Conservation (phyloP, 2,329 filamentous ascomycete species). For the Apiospora malaysiana region DNA sequence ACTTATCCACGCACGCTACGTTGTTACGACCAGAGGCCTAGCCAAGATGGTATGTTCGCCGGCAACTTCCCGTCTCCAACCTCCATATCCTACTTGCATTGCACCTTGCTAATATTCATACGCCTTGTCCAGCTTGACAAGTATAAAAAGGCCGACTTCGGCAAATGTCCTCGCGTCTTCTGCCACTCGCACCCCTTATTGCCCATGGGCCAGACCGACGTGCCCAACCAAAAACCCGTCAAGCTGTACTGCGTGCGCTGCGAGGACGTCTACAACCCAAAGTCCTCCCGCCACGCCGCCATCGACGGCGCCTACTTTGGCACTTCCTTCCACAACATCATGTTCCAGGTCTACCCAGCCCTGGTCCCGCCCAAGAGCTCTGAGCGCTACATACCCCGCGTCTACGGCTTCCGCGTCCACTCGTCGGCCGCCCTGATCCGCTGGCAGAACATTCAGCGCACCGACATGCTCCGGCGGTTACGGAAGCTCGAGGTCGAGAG, state of each 20-base stretch:
- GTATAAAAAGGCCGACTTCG: constrained; percentile 97
- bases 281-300: constrained; percentile 88
- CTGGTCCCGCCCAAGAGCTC: constrained; percentile 86
- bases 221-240: constrained; percentile 85
- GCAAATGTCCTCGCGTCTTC: constrained; percentile 95
- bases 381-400: constrained; percentile 84
- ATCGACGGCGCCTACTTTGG: constrained; percentile 99
- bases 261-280: constrained; percentile 98
- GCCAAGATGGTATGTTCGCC: constrained; percentile 83
- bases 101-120: neutral
- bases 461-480: constrained; percentile 82
- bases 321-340: constrained; percentile 97
- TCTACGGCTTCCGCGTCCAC: constrained; percentile 97
- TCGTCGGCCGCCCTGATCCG: constrained; percentile 84
- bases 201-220: constrained; percentile 91
- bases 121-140: constrained; percentile 78
- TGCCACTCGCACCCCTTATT: constrained; percentile 93
- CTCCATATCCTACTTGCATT: neutral
- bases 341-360: constrained; percentile 96
- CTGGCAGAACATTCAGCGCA: constrained; percentile 85
- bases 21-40: constrained; percentile 91
- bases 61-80: constrained; percentile 16
- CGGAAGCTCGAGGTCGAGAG: constrained; percentile 75
- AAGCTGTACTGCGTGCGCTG: constrained; percentile 97
- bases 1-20: constrained; percentile 93